Evolutionary conservation across 2,329 filamentous ascomycete species (phyloP), one percentile per base, ranked within the genome.

Genomic region (Rutstroemia sp.): DNA sequence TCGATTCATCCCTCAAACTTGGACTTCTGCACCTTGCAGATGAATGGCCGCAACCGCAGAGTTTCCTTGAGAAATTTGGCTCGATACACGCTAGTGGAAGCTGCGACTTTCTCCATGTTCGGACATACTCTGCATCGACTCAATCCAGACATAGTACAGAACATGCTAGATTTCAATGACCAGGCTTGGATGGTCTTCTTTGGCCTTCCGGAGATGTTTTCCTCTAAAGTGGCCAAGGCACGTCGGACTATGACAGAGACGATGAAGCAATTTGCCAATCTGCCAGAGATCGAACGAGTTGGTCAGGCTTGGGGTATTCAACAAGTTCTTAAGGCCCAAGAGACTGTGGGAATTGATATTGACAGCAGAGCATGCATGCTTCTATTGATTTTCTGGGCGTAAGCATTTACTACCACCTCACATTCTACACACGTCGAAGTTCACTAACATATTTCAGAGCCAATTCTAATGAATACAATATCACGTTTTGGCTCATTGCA

Each of bases 381-480:
- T n/a, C 17, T 53, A 39, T 38, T 47, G 21, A 53, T 53, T 17
- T 36, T 21, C 14, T 53, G 51, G 51, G 51, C 51, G 51, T 48
- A 53, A 53, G 51, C 46, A 16, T 27, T n/a, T 10, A n/a, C 27
- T 46, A 2, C 4, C 16, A 17, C 12, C 14, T 17, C 6, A 42
- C 4, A 5, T 12, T 40, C 17, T 1, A 6, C 16, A 23, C 6
- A 1, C 10, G 21, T 4, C 5, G 4, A 14, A 39, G 39, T 6
- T 3, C 8, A 5, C 40, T 53, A 21, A 53, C 39, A 9, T 16
- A 12, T 0, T 6, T 19, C 30, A 58, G 56, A 12, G 53, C 53
- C 17, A 58, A 58, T 25, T 48, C 38, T 16, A 58, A 58, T 47
- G 56, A 48, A 16, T 55, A 48, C 19, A 55, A 54, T n/a, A 46